A percentile compares a stretch with the other conserved stretches of the same genome.
These are phyloP conservation scores for Pelargonium myrrhifolium DNA, from an alignment of 441 rosid genomes.

Conservation along the genomic window DNA sequence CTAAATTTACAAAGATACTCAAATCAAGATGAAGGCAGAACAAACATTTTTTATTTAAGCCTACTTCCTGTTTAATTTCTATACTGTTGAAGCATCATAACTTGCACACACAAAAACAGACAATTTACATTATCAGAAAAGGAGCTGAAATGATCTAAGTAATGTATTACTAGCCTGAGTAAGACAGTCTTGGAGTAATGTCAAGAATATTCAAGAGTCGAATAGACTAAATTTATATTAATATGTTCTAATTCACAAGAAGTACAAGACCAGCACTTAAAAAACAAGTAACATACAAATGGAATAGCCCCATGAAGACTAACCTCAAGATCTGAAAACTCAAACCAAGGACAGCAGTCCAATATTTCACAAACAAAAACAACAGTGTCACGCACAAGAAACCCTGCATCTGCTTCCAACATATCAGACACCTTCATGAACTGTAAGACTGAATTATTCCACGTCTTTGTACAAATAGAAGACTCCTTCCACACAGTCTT, in stretches of 20 bases:
- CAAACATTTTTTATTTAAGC: neutral
- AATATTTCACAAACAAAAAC: constrained; percentile 97
- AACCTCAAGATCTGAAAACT: constrained; percentile 98
- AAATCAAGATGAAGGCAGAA: neutral
- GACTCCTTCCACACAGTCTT: constrained; percentile 99
- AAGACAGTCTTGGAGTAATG: neutral
- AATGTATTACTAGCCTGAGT: too few relatives aligned
- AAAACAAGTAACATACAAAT: neutral
- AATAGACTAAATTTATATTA: too few relatives aligned
- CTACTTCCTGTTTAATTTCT: neutral
- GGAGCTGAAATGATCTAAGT: neutral
- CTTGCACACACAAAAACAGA: neutral
- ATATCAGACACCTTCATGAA: constrained; percentile 98
- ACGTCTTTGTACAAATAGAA: constrained; percentile 97
- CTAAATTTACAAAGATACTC: too few relatives aligned
- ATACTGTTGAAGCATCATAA: neutral
- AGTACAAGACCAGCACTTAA: neutral
- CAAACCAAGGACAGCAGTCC: constrained; percentile 99
- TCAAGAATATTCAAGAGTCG: neutral
- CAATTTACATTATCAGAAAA: too few relatives aligned
- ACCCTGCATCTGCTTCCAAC: constrained; percentile 98
- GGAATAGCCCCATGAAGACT: constrained; percentile 28
- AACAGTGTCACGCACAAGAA: constrained; percentile 95
- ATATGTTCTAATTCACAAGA: neutral
- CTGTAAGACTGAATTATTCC: constrained; percentile 98